Evolutionary conservation across 2,329 filamentous ascomycete species (phyloP), one percentile per base, ranked within the genome.

Genomic region (Colletotrichum tanaceti): DNA sequence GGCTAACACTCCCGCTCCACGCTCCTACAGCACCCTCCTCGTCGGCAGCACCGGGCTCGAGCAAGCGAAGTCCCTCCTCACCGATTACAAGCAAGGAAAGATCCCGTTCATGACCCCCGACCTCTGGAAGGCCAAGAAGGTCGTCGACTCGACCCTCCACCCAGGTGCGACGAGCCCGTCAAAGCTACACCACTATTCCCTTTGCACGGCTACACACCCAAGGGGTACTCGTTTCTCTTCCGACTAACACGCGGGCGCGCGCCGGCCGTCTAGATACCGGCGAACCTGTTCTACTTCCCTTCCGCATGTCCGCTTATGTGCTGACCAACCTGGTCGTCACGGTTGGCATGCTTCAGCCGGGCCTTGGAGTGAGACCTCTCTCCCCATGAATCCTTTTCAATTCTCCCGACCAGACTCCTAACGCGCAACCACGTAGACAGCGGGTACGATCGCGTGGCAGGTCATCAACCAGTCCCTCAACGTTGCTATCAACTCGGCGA

Each of bases 401-500:
- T 20, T 57, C 20, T 14, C 24, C 20, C 41, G 18, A 52, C 14
- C 16, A n/a, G 50, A 58, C 71, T 65, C 73, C 70, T 70, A 46
- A 71, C 63, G n/a, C 41, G 18, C 57, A 32, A 43, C 41, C 9
- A 28, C 39, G 20, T 72, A 92, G 86, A 97, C 91, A 52, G 87
- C 87, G 49, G 96, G 95, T 60, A 98, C 93, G 5, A 85, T 98
- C 44, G 90, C 91, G 73, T 99, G 96, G 96, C 96, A 99, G 82
- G 89, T 98, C 67, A 89, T 92, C 73, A 99, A 99, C 82, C 96
- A 99, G 83, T 98, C 94, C 14, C 90, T 99, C 74, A 99, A 99
- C 79, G 96, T 99, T 35, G 95, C 93, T 73, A 95, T 99, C 86
- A 99, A 99, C 86, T 94, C 90, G 78, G 93, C 95, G 77, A 99